phyloP scores from a whole-genome alignment of 1,284 basidiomycete genomes.

The Rhodotorula glutinis region DNA sequence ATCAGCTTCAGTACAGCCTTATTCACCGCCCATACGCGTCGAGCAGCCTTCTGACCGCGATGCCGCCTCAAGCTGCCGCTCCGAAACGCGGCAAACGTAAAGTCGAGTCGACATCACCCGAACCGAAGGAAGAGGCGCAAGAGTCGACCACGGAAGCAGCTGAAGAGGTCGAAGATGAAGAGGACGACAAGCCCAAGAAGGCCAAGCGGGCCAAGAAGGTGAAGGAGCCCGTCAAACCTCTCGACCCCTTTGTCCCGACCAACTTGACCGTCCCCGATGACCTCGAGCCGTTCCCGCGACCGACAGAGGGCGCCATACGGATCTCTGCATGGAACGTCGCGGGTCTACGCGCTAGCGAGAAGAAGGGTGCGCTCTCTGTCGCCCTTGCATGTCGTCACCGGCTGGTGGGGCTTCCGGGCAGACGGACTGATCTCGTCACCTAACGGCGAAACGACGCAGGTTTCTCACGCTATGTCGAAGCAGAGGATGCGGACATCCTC shows the following conservation, averaged over 20 bases:
- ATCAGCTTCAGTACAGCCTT: background rate
- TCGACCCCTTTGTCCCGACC: slow-evolving; percentile 40
- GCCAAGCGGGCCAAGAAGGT: slow-evolving; percentile 32
- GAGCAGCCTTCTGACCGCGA: background rate
- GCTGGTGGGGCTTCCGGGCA: too few species aligned
- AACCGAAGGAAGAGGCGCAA: background rate
- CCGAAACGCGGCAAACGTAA: slow-evolving; percentile 1
- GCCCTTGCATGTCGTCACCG: background rate
- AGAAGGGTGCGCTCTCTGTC: slow-evolving; percentile 36
- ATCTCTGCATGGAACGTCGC: slow-evolving; percentile 42
- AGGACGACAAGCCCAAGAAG: slow-evolving; percentile 7
- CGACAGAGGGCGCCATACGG: slow-evolving; percentile 28
- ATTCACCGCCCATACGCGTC: background rate
- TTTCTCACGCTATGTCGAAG: slow-evolving; percentile 71
- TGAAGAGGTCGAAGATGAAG: background rate
- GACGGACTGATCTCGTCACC: fast-evolving
- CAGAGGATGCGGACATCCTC: slow-evolving; percentile 75
- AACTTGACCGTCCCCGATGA: slow-evolving; percentile 42
- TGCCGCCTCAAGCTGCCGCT: slow-evolving; percentile 19
- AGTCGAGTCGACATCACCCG: background rate
- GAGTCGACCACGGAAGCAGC: too few species aligned
- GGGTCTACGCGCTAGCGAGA: slow-evolving; percentile 40
- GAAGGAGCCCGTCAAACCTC: slow-evolving; percentile 41
- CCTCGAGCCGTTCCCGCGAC: slow-evolving; percentile 25
- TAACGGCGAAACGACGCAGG: slow-evolving; percentile 52